Conservation (phyloP, 768 basidiomycete species). For the Agaricus subrufescens region DNA sequence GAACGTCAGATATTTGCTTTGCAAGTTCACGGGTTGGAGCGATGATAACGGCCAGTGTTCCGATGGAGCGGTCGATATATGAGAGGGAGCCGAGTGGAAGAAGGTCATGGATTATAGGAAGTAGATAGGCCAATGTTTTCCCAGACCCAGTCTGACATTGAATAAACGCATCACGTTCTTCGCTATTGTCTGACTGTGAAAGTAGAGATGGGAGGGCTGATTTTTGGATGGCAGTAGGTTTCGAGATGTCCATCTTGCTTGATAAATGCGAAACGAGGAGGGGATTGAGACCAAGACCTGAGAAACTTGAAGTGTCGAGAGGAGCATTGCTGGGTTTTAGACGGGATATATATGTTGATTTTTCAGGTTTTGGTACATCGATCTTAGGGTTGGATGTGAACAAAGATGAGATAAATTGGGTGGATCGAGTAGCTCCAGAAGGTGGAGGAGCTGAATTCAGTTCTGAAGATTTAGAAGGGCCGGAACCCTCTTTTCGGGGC, state of each 20-base stretch:
- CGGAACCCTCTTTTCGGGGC: conserved; percentile 24
- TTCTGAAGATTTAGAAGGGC: conserved; percentile 6
- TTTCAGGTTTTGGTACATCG: conserved; percentile 30
- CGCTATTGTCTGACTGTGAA: conserved; percentile 27
- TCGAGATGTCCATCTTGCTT: conserved; percentile 74
- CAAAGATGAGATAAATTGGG: conserved; percentile 82
- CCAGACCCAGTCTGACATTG: conserved; percentile 98
- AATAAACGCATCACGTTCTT: conserved; percentile 77
- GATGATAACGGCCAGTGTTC: conserved; percentile 91
- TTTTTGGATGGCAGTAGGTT: conserved; percentile 89
- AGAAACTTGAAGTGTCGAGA: conserved; percentile 73
- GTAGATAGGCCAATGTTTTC: conserved; percentile 89
- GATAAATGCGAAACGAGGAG: conserved; percentile 74
- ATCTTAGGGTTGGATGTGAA: conserved; percentile 82
- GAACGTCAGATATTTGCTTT: conserved; percentile 94
- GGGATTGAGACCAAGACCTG: conserved; percentile 78
- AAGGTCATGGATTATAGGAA: conserved; percentile 93
- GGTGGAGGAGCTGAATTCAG: conserved; percentile 17
- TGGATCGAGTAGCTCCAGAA: conserved; percentile 22
- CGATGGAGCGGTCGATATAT: conserved; percentile 92
- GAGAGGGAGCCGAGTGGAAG: conserved; percentile 85
- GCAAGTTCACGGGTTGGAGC: conserved; percentile 95
- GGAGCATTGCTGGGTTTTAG: conserved; percentile 80
- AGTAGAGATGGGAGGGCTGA: conserved; percentile 59
- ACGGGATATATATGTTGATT: conserved; percentile 18